Evolutionary conservation across 139 green algal species (phyloP), one percentile per base, ranked within the genome.

Genomic region (Haematococcus lacustris): DNA sequence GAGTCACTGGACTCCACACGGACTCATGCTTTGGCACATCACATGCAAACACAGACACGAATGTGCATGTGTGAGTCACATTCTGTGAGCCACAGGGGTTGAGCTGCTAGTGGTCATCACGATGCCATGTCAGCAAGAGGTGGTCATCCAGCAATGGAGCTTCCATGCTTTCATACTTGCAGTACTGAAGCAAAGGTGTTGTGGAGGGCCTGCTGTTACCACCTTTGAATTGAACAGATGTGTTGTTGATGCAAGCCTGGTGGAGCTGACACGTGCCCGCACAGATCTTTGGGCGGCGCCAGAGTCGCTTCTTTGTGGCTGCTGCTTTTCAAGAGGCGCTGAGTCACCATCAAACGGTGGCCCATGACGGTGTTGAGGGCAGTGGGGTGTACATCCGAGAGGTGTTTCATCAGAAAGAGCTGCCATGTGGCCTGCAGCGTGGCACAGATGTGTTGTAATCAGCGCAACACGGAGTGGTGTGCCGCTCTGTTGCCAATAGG

Each of bases 311-410:
- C 13, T 76, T 60, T 47, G 59, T 76, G 13, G 71, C 71, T 4
- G 5, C 71, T 33, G 71, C 34, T 1, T 70, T 80, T 28, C 39
- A 59, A 61, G 70, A 76, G 51, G 70, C 70, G 7, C 64, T 73
- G 63, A n/a, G n/a, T 34, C 65, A 63, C 17, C 72, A 64, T 41
- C 84, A 89, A 66, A 78, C 51, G 5, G 65, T 78, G 38, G 76
- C 84, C 21, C 76, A 86, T 73, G 80, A 86, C 40, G 83, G 83
- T 1, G 76, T 89, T 28, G 83, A 89, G 72, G 83, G 80, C 64
- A 84, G 33, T 13, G 83, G 83, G 3, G 76, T 86, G 60, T 89
- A 89, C 66, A 51, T 85, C 32, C 57, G 83, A 21, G 83, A 89
- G 71, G 70, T 82, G 23, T 76, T 72, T 67, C 4, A 38, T 41